Evolutionary conservation across 1,284 basidiomycete species (phyloP).

Genomic region (Apiotrichum montevideense): DNA sequence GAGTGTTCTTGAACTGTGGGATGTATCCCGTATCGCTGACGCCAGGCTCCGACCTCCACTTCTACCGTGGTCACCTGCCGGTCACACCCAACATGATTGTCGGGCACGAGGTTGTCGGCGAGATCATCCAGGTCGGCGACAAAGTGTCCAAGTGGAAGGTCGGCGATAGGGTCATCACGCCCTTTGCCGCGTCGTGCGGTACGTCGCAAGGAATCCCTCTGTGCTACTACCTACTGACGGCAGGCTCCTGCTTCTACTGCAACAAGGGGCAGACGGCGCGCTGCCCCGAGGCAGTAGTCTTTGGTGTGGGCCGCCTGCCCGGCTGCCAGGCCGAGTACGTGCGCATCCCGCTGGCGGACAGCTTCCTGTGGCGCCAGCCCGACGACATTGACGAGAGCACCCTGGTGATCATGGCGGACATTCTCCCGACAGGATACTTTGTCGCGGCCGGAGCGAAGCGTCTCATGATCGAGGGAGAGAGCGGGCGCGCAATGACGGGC

Average conservation of each 20-base stretch:
- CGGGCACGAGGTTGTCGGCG: slow-evolving; percentile 79
- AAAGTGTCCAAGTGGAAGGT: slow-evolving; percentile 61
- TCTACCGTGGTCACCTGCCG: slow-evolving; percentile 59
- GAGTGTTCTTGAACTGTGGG: slow-evolving; percentile 4
- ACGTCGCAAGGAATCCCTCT: too few relatives aligned
- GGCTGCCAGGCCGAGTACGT: slow-evolving; percentile 85
- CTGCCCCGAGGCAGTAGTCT: slow-evolving; percentile 55
- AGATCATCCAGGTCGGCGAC: slow-evolving; percentile 65
- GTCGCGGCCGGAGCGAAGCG: slow-evolving; percentile 44
- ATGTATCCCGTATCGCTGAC: neutral
- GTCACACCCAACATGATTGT: slow-evolving; percentile 24
- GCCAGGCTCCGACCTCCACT: slow-evolving; percentile 69
- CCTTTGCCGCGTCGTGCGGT: slow-evolving; percentile 76
- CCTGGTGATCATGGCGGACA: slow-evolving; percentile 48
- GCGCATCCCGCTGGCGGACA: slow-evolving; percentile 56
- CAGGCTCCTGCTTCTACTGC: slow-evolving; percentile 54
- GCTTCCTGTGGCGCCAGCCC: slow-evolving; percentile 45
- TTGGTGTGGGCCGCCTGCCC: slow-evolving; percentile 51
- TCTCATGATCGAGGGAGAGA: slow-evolving; percentile 14
- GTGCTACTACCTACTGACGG: neutral
- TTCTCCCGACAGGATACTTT: slow-evolving; percentile 48
- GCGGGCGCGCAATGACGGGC: neutral
- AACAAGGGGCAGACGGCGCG: slow-evolving; percentile 67
- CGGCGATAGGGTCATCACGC: slow-evolving; percentile 75
- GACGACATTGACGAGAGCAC: slow-evolving; percentile 38